Evolutionary conservation across 257 asterid genomes (phyloP).

Genomic region (Scutellaria baicalensis): DNA sequence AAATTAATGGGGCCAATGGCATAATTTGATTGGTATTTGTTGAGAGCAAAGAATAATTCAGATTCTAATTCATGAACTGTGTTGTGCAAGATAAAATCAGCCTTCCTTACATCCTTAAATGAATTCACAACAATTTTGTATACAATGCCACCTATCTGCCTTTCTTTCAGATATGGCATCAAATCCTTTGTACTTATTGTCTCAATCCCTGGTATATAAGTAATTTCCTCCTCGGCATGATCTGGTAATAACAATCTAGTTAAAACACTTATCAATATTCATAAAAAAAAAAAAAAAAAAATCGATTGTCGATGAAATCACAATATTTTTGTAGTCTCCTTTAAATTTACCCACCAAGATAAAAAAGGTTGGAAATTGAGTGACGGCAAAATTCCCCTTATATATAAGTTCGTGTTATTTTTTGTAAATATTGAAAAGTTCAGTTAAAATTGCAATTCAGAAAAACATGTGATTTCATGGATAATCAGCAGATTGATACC

Average conservation of each 20-base stretch:
- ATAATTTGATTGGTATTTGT: slow-evolving; percentile 25
- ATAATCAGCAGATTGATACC: too few relatives aligned
- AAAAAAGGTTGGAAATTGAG: too few relatives aligned
- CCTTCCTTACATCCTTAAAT: slow-evolving; percentile 30
- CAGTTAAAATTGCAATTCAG: too few relatives aligned
- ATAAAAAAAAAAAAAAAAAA: too few relatives aligned
- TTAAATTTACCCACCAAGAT: too few relatives aligned
- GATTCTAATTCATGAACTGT: slow-evolving; percentile 54
- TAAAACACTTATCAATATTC: too few relatives aligned
- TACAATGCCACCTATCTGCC: slow-evolving; percentile 15
- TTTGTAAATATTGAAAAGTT: too few relatives aligned
- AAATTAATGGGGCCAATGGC: slow-evolving; percentile 51
- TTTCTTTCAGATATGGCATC: slow-evolving; percentile 35
- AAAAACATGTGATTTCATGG: too few relatives aligned
- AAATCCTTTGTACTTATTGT: slow-evolving; percentile 45
- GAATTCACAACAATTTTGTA: slow-evolving; percentile 20
- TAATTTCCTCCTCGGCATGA: slow-evolving; percentile 36
- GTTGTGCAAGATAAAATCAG: slow-evolving; percentile 50
- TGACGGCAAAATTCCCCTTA: too few relatives aligned
- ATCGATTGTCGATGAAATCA: too few relatives aligned
- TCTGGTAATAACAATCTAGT: slow-evolving; percentile 10
- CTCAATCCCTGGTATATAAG: slow-evolving; percentile 55
- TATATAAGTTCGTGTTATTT: too few relatives aligned
- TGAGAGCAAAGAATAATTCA: slow-evolving; percentile 26
- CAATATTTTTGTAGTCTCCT: too few relatives aligned